Percentiles rank a stretch among this genome's conserved stretches.
Evolutionary conservation across 2,329 filamentous ascomycete species (phyloP).

Genomic region (Colletotrichum tamarilloi): DNA sequence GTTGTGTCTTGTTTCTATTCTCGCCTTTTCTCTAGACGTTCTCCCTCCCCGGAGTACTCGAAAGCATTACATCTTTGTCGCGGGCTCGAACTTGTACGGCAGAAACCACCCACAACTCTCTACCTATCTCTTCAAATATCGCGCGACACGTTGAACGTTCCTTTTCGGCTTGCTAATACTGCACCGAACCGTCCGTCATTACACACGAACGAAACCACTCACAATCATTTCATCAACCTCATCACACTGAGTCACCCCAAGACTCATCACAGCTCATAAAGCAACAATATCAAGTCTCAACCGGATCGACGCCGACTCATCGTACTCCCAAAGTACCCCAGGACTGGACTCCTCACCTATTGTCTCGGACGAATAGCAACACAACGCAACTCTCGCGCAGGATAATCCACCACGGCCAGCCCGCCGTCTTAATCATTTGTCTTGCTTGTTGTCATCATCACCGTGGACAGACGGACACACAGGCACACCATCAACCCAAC

Average conservation of each 20-base stretch:
- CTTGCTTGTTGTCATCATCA: background rate
- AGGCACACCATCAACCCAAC: slow-evolving; percentile 8
- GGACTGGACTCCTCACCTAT: slow-evolving; percentile 37
- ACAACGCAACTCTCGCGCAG: slow-evolving; percentile 3
- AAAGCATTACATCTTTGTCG: slow-evolving; percentile 23
- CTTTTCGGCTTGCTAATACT: slow-evolving; percentile 21
- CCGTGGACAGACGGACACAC: background rate
- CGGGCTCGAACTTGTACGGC: slow-evolving; percentile 27
- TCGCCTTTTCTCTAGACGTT: slow-evolving; percentile 1
- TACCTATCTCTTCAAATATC: background rate
- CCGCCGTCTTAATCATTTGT: slow-evolving; percentile 18
- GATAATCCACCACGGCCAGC: slow-evolving; percentile 18
- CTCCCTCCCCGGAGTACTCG: background rate
- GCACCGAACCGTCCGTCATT: slow-evolving; percentile 12
- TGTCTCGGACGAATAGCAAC: slow-evolving; percentile 16
- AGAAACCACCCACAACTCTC: background rate
- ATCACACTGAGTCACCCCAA: slow-evolving; percentile 15
- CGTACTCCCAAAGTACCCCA: slow-evolving; percentile 3
- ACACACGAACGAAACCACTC: slow-evolving; percentile 23
- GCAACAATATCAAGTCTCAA: background rate
- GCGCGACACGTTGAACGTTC: slow-evolving; percentile 35
- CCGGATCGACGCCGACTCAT: slow-evolving; percentile 20
- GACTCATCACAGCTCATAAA: slow-evolving; percentile 8
- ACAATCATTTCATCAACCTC: slow-evolving; percentile 31
- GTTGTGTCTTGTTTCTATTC: slow-evolving; percentile 26